These are phyloP conservation scores for Chaetomium tenue DNA, from an alignment of 495 filamentous ascomycete genomes.

Conservation along the genomic window DNA sequence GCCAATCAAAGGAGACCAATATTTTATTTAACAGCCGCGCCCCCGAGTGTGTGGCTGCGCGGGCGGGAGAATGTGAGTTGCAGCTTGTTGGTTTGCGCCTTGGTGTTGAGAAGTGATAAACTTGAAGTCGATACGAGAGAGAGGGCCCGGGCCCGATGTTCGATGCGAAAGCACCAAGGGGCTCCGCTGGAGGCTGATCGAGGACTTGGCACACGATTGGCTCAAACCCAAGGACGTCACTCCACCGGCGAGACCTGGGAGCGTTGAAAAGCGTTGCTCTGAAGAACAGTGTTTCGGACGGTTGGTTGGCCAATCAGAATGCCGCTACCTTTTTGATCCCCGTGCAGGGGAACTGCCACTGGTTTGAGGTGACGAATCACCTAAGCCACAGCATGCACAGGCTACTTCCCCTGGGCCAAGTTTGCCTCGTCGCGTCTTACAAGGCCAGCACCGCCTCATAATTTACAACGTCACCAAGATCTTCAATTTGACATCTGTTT, in stretches of 20 bases:
- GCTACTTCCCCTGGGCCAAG: background rate
- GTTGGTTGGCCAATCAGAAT: constrained; percentile 2
- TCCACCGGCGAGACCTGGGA: background rate
- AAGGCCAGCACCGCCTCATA: constrained; percentile 1
- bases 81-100: background rate
- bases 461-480: background rate
- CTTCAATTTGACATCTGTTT: background rate
- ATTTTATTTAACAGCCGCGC: background rate
- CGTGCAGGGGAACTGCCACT: background rate
- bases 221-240: background rate
- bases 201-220: constrained; percentile 6
- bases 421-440: background rate
- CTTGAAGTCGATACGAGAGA: constrained; percentile 1
- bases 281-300: background rate
- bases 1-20: background rate
- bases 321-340: background rate
- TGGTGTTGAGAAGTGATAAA: background rate
- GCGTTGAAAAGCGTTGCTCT: background rate
- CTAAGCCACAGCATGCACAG: background rate
- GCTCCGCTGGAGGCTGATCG: background rate
- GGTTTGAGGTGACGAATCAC: background rate
- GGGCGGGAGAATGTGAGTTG: background rate
- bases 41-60: background rate
- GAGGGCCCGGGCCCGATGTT: background rate
- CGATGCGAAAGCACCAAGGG: background rate